Percentiles rank a stretch among this genome's conserved stretches.
These are phyloP conservation scores for Rhizophagus clarus DNA, from an alignment of 192 early-diverging fungal species.

Conservation along the genomic window DNA sequence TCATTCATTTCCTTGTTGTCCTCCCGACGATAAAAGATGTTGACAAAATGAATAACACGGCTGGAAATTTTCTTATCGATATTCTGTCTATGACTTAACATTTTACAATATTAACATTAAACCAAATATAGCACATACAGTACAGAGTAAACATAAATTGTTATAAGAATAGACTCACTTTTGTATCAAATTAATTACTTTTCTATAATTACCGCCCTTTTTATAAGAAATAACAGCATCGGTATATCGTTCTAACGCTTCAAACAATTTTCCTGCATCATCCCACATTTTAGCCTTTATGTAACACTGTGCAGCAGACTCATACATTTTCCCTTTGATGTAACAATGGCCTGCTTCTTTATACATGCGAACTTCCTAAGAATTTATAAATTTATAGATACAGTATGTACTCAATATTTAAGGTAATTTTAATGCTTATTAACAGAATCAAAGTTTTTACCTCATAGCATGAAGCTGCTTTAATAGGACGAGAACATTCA, in stretches of 20 bases:
- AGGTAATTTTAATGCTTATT: too few species aligned
- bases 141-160: too few species aligned
- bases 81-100: not conserved
- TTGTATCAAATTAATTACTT: slow-evolving; percentile 6
- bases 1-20: too few species aligned
- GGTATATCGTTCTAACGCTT: not conserved
- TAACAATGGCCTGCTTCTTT: slow-evolving; percentile 1
- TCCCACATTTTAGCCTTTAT: not conserved
- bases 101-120: not conserved
- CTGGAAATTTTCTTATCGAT: not conserved
- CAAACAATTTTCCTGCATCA: not conserved
- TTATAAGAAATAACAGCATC: slow-evolving; percentile 5
- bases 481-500: not conserved
- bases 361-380: slow-evolving; percentile 15
- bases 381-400: not conserved
- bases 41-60: not conserved
- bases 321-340: slow-evolving; percentile 2
- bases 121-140: too few species aligned
- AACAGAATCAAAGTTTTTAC: not conserved
- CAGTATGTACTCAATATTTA: too few species aligned
- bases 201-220: slow-evolving; percentile 5
- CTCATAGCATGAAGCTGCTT: slow-evolving; percentile 24
- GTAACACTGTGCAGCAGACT: not conserved
- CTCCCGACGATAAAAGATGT: not conserved
- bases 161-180: not conserved